These are phyloP conservation scores for Pythium sp. DNA, from an alignment of 352 stramenopile species.

Conservation along the genomic window DNA sequence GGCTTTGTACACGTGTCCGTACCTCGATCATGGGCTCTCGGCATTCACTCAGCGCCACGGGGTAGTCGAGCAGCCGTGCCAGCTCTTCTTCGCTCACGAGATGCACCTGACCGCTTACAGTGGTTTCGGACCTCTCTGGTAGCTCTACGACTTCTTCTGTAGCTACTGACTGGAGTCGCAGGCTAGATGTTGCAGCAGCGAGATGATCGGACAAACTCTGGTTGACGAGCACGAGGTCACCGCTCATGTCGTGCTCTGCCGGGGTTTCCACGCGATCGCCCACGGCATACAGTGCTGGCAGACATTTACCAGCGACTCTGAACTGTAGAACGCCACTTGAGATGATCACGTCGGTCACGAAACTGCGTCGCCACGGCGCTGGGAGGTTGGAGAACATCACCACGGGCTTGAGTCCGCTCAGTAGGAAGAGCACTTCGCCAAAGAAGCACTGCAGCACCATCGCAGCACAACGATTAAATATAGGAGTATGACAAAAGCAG, in stretches of 20 bases:
- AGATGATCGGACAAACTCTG: constrained; percentile 18
- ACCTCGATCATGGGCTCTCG: constrained; percentile 64
- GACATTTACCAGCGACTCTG: neutral
- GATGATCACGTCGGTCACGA: constrained; percentile 36
- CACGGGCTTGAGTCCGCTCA: constrained; percentile 56
- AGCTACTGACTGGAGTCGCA: constrained; percentile 13
- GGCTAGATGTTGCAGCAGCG: constrained; percentile 18
- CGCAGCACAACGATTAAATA: neutral
- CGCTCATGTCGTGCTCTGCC: constrained; percentile 45
- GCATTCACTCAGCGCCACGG: constrained; percentile 60
- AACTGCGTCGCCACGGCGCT: constrained; percentile 34
- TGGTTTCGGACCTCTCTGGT: neutral
- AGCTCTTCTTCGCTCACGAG: constrained; percentile 37
- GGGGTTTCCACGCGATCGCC: constrained; percentile 35
- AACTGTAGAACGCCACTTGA: constrained; percentile 33
- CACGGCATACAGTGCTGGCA: constrained; percentile 23
- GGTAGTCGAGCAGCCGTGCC: constrained; percentile 58
- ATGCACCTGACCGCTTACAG: neutral
- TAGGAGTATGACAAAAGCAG: neutral
- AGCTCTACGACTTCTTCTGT: neutral
- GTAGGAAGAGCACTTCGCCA: constrained; percentile 70
- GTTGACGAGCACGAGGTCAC: constrained; percentile 47
- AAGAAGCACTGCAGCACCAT: constrained; percentile 42
- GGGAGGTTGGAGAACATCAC: constrained; percentile 72
- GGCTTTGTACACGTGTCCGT: neutral